Base-by-base conservation (phyloP, 176 grass and related monocot genomes). In the Stipa capillata region DNA sequence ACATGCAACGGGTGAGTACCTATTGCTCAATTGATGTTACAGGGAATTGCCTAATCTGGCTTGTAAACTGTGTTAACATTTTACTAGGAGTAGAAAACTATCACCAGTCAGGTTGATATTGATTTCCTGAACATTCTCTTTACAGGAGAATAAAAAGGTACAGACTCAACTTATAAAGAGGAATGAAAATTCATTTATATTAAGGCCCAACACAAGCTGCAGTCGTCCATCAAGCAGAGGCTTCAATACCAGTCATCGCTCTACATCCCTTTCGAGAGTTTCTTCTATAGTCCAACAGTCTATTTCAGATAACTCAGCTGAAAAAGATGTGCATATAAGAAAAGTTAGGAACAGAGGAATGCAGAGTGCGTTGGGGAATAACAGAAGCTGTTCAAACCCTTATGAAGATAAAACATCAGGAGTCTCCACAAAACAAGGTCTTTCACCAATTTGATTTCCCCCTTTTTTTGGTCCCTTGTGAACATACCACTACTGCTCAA, bases 101-200 rank as follows among this genome's bases (percentile, higher is more conserved):
- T 23, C 53, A 60, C 10, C 31, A 77, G 35, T 77, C 39, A 33
- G 59, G 67, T 65, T 78, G 50, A 77, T 68, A 25, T 72, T 78
- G 12, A 47, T 82, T 57, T 52, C 76, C 69, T 79, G 51, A 53
- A 60, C 32, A 28, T 80, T 79, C 49, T 69, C 68, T 84, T 62
- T 72, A 55, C 85, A 97, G 90, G 90, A 97, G 57, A 97, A 40
- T 48, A 92, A 90, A 86, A 96, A 90, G 62, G 76, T 97, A 79
- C 87, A 92, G 61, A 63, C 79, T 65, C 87, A 84, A 49, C 53
- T 84, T 54, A 78, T 76, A 69, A 90, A 77, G 49, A 56, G 63
- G 15, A 82, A 86, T 80, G 91, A 86, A 16, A 82, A 60, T 83
- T 88, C 86, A 87, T 86, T 88, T 79, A 75, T 82, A 58, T 90